Conservation (phyloP, 2,329 filamentous ascomycete genomes). For the Sclerotinia minor region DNA sequence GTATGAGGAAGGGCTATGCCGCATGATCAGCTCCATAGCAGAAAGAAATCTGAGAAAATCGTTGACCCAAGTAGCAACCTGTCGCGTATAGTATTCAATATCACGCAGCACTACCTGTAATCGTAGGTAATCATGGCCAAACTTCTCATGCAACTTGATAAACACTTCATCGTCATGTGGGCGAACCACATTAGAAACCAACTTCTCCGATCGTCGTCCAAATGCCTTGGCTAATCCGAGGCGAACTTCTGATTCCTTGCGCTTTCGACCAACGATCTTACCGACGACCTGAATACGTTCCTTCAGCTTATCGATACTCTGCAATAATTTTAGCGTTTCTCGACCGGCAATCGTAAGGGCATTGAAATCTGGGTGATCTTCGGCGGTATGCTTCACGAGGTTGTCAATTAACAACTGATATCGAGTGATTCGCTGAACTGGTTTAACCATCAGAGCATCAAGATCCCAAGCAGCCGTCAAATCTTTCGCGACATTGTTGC, state of each 20-base stretch:
- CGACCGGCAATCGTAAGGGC: conserved; percentile 58
- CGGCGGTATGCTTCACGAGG: conserved; percentile 74
- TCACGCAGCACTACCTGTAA: conserved; percentile 84
- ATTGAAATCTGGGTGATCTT: conserved; percentile 78
- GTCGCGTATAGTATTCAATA: conserved; percentile 88
- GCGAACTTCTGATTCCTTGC: conserved; percentile 85
- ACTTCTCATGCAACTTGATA: conserved; percentile 77
- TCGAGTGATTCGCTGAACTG: conserved; percentile 90
- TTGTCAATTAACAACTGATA: conserved; percentile 85
- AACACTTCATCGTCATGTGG: conserved; percentile 76
- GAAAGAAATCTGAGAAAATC: conserved; percentile 78
- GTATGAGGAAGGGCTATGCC: conserved; percentile 71
- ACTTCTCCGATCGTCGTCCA: conserved; percentile 61
- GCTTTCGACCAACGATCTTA: conserved; percentile 78
- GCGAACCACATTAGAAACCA: conserved; percentile 70
- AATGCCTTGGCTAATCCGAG: conserved; percentile 86
- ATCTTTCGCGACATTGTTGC: conserved; percentile 87
- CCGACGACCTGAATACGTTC: conserved; percentile 92
- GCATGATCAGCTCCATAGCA: conserved; percentile 81
- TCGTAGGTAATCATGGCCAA: conserved; percentile 88
- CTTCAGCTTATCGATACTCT: conserved; percentile 93
- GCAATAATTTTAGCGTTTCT: conserved; percentile 64
- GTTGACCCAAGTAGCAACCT: conserved; percentile 75
- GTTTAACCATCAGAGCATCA: conserved; percentile 95
- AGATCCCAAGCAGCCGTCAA: conserved; percentile 93